Evolutionary conservation across 2,329 filamentous ascomycete species (phyloP).

Genomic region (Xenoacremonium recifei): DNA sequence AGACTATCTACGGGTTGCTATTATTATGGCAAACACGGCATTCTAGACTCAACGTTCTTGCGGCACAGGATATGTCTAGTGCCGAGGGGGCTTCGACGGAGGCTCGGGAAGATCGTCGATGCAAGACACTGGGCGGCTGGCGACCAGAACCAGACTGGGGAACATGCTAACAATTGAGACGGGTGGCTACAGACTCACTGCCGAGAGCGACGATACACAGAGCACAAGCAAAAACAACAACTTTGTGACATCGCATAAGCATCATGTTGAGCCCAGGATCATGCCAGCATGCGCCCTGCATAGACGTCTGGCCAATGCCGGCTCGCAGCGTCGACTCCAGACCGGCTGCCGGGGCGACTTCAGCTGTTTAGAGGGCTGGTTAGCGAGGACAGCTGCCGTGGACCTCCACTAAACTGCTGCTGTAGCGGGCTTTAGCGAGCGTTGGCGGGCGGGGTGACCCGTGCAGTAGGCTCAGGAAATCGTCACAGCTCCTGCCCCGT

Average conservation of each 20-base stretch:
- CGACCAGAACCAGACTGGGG: too few relatives aligned
- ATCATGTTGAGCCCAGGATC: too few relatives aligned
- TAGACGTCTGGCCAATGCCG: conserved; percentile 18
- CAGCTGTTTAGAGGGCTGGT: too few relatives aligned
- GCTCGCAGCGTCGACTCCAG: conserved; percentile 17
- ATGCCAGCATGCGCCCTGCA: conserved; percentile 20
- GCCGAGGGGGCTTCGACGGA: conserved; percentile 23
- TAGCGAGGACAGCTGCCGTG: conserved; percentile 9
- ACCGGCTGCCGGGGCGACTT: conserved; percentile 32
- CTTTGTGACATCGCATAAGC: too few relatives aligned
- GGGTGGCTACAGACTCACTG: too few relatives aligned
- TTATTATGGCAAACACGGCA: too few relatives aligned
- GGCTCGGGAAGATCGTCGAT: conserved; percentile 29
- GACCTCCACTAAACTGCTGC: conserved; percentile 14
- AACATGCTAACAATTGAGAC: too few relatives aligned
- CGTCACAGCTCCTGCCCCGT: conserved; percentile 21
- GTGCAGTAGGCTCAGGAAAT: conserved; percentile 18
- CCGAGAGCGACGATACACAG: too few relatives aligned
- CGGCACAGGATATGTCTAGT: conserved; percentile 18
- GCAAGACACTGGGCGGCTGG: too few relatives aligned
- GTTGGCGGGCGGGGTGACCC: conserved; percentile 24
- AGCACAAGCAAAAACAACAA: too few relatives aligned
- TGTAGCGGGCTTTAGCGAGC: conserved; percentile 2
- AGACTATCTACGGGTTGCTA: too few relatives aligned
- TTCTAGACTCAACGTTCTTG: too few relatives aligned